Base-by-base conservation (phyloP, 805 yeast genomes). In the Lipomyces lipofer region DNA sequence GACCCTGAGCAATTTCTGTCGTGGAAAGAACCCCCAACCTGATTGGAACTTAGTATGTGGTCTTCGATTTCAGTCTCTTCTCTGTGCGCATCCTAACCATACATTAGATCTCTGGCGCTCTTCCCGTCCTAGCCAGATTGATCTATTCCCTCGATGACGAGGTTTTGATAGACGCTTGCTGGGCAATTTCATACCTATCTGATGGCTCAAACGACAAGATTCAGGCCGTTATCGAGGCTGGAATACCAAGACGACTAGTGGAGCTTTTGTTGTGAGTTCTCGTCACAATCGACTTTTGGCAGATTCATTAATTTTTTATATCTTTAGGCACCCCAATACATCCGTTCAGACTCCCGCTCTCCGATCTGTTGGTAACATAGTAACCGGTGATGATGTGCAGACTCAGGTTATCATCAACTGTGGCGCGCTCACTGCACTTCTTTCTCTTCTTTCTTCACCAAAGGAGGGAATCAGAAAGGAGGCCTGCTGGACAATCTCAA, bases 401-500 rank as follows among this genome's bases (percentile, higher is more conserved):
- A 94, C 99, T 21, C 99, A 94, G 74, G 84, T 88, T 53, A 92
- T 92, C 46, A 88, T 94, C 66, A 92, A 94, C 71, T 83, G 90
- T 33, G 97, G 97, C 59, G 96, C 92, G 12, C 78, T 94, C 66
- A 83, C 86, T 32, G 96, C 96, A 19, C 77, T 94, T 59, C 83
- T 85, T 49, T 88, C 87, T 44, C 78, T 94, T 62, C 78, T 94
- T 66, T 77, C 81, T 60, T 86, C 95, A 29, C 82, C 88, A 56
- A 90, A 91, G 77, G 99, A 94, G 71, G 82, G 94, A 15, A 86
- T 94, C 64, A 84, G 94, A 69, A 94, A 94, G 72, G 99, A 94
- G 76, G 96, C 98, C 4, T 90, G 99, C 76, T 94, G 99, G 99
- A 92, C 99, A 35, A 85, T 94, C 60, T 91, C 97, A 55, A 94